Evolutionary conservation across 352 stramenopile genomes (phyloP).

Genomic region (Phytophthora boehmeriae): DNA sequence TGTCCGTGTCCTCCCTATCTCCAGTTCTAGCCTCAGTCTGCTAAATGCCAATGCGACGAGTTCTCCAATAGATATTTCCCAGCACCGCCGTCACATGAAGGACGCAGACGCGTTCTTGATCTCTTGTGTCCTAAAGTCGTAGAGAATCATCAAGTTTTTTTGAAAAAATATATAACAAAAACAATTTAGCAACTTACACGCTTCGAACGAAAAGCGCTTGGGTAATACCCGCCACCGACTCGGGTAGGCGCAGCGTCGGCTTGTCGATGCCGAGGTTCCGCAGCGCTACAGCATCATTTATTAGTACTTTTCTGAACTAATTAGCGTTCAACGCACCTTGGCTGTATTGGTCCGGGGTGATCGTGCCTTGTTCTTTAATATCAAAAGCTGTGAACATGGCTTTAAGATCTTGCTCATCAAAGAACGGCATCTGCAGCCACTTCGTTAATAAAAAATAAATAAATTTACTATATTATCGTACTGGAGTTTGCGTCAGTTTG

Average conservation of each 20-base stretch:
- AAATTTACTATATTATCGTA: slow-evolving; percentile 20
- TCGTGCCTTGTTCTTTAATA: slow-evolving; percentile 66
- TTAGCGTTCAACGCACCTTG: slow-evolving; percentile 48
- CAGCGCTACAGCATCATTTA: slow-evolving; percentile 37
- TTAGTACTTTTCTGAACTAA: neutral
- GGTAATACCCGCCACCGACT: slow-evolving; percentile 66
- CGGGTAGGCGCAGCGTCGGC: slow-evolving; percentile 60
- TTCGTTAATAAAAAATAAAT: neutral
- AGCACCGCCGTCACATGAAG: slow-evolving; percentile 50
- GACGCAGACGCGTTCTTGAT: slow-evolving; percentile 70
- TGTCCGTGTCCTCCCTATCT: slow-evolving; percentile 59
- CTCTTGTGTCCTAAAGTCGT: slow-evolving; percentile 54
- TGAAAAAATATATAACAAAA: neutral
- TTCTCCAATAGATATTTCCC: neutral
- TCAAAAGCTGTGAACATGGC: slow-evolving; percentile 83
- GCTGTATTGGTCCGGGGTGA: slow-evolving; percentile 71
- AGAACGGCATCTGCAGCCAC: slow-evolving; percentile 57
- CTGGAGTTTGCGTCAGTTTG: slow-evolving; percentile 61
- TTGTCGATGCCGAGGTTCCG: slow-evolving; percentile 70
- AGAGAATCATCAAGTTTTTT: too few relatives aligned
- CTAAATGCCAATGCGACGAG: neutral
- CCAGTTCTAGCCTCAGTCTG: slow-evolving; percentile 41
- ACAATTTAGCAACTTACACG: slow-evolving; percentile 45
- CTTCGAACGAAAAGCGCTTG: slow-evolving; percentile 69
- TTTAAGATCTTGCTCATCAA: slow-evolving; percentile 72